Percentiles rank a stretch among this genome's conserved stretches.
Conservation (phyloP, 768 basidiomycete species). For the Rhizopogon sp. region DNA sequence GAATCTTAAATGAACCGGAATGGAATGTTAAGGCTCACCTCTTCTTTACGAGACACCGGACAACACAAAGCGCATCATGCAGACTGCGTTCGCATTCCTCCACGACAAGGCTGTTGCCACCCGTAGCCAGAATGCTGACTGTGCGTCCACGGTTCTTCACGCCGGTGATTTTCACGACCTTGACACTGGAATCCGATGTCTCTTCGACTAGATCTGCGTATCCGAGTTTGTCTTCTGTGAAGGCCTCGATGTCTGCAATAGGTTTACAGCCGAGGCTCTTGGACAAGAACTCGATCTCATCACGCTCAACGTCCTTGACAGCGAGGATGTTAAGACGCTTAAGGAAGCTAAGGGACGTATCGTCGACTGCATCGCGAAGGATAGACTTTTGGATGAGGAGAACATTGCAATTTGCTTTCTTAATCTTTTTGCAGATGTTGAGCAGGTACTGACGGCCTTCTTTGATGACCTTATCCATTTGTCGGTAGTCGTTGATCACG, state of each 20-base stretch:
- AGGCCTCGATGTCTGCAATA: conserved; percentile 94
- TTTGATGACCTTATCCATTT: conserved; percentile 99
- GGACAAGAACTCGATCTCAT: conserved; percentile 96
- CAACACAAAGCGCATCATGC: conserved; percentile 98
- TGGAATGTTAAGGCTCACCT: conserved; percentile 46
- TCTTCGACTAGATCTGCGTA: conserved; percentile 96
- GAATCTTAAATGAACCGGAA: conserved; percentile 1
- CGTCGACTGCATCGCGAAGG: conserved; percentile 97
- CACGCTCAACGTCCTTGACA: conserved; percentile 96
- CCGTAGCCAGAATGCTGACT: conserved; percentile 93
- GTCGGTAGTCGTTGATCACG: conserved; percentile 97
- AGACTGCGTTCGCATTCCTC: conserved; percentile 97
- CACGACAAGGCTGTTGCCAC: conserved; percentile 85
- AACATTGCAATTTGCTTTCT: conserved; percentile 99
- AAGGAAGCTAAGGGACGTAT: conserved; percentile 94
- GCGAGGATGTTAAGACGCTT: conserved; percentile 95
- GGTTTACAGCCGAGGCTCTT: conserved; percentile 96
- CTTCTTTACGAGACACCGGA: conserved; percentile 97
- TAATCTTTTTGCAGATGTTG: conserved; percentile 98
- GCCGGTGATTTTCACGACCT: conserved; percentile 92
- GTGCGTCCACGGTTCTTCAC: conserved; percentile 94
- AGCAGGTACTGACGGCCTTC: conserved; percentile 97
- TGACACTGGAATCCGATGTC: conserved; percentile 70
- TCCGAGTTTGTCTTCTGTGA: conserved; percentile 96
- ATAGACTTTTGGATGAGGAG: conserved; percentile 99